A percentile compares a stretch with the other conserved stretches of the same genome.
Evolutionary conservation across 2,329 filamentous ascomycete species (phyloP).

Genomic region (Rutstroemia sp.): DNA sequence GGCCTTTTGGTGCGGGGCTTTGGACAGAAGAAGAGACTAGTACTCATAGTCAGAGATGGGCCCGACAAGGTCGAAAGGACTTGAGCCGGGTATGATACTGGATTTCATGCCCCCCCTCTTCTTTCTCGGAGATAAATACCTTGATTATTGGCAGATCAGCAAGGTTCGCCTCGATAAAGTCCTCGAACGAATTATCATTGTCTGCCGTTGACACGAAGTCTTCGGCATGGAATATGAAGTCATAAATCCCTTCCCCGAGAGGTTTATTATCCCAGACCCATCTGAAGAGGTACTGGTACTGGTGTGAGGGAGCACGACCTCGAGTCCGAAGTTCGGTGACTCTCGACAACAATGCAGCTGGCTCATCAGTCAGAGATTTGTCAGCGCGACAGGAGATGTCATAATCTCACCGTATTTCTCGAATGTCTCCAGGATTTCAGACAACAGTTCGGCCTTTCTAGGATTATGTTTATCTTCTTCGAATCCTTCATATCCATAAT

Average conservation of each 20-base stretch:
- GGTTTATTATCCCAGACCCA: constrained; percentile 9
- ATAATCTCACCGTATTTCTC: too few species aligned
- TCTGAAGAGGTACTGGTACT: constrained; percentile 6
- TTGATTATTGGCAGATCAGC: not conserved
- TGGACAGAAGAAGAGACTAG: constrained; percentile 10
- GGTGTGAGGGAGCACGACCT: not conserved
- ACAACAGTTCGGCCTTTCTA: constrained; percentile 2
- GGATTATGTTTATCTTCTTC: not conserved
- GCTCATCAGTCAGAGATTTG: not conserved
- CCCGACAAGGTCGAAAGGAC: too few species aligned
- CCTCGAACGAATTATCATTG: not conserved
- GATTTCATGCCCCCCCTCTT: too few species aligned
- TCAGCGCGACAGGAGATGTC: not conserved
- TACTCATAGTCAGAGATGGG: too few species aligned
- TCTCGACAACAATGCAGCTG: constrained; percentile 5
- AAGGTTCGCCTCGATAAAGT: not conserved
- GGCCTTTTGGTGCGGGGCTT: constrained; percentile 7
- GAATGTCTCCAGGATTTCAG: not conserved
- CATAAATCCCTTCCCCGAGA: not conserved
- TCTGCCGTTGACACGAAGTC: constrained; percentile 8
- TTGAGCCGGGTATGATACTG: not conserved
- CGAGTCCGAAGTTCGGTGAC: not conserved
- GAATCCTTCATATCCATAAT: constrained; percentile 1
- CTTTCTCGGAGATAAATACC: not conserved
- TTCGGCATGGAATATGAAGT: constrained; percentile 9